Percentiles rank a stretch among this genome's conserved stretches.
Conservation (phyloP, 176 grass and related monocot genomes). For the Aegilops speltoides region DNA sequence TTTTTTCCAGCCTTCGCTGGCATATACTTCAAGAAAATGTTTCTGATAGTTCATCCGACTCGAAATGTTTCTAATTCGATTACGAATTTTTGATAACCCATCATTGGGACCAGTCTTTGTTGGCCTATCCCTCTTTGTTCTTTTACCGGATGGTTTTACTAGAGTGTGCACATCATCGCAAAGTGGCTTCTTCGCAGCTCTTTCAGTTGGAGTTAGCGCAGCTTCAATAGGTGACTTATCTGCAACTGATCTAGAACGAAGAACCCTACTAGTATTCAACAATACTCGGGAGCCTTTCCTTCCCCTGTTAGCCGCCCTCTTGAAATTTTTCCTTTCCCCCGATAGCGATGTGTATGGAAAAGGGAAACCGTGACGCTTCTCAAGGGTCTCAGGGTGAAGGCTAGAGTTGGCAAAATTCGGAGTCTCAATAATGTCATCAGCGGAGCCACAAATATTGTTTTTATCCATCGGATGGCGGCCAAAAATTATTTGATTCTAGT, state of each 20-base stretch:
- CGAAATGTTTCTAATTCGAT: constrained; percentile 65
- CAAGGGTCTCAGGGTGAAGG: background rate
- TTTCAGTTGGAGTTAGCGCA: background rate
- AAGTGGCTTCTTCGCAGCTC: background rate
- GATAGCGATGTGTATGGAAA: constrained; percentile 27
- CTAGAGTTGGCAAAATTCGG: background rate
- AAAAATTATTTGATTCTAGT: constrained; percentile 1
- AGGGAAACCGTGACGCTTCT: background rate
- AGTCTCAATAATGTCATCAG: constrained; percentile 9
- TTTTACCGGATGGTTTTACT: constrained; percentile 14
- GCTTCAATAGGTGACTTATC: constrained; percentile 30
- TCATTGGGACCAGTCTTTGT: constrained; percentile 13
- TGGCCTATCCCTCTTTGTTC: constrained; percentile 25
- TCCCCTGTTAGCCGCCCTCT: too few relatives aligned
- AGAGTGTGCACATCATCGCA: constrained; percentile 21
- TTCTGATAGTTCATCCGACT: constrained; percentile 85
- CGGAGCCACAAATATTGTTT: constrained; percentile 7
- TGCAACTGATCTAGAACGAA: constrained; percentile 37
- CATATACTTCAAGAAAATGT: constrained; percentile 83
- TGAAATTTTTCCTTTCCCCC: constrained; percentile 30
- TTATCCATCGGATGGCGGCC: constrained; percentile 29
- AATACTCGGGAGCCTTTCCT: too few relatives aligned
- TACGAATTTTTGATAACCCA: constrained; percentile 52
- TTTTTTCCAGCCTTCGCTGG: constrained; percentile 79
- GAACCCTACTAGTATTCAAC: constrained; percentile 37